Conservation (phyloP, 345 rosid species). For the Garcia nutans region DNA sequence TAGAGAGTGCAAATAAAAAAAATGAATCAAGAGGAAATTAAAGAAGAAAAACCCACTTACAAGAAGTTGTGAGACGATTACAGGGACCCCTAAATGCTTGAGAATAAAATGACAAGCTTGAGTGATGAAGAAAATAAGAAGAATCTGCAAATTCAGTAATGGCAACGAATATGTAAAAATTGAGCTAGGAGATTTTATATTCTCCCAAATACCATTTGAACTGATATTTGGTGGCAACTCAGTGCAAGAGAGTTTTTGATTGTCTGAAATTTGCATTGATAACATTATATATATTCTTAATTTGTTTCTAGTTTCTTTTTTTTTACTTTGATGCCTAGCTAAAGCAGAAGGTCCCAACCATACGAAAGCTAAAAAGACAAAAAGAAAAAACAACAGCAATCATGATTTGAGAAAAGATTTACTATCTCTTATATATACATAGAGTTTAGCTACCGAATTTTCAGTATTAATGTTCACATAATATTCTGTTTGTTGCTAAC, state of each 20-base stretch:
- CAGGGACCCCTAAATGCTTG: slow-evolving; percentile 21
- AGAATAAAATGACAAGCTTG: slow-evolving; percentile 19
- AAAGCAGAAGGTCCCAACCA: too few relatives aligned
- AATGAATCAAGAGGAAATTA: neutral
- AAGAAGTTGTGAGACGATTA: slow-evolving; percentile 25
- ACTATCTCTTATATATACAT: too few relatives aligned
- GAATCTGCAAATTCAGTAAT: slow-evolving; percentile 16
- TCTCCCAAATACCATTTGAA: slow-evolving; percentile 4
- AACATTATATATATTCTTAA: neutral
- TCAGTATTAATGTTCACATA: too few relatives aligned
- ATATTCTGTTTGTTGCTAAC: too few relatives aligned
- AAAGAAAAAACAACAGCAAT: too few relatives aligned
- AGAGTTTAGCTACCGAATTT: too few relatives aligned
- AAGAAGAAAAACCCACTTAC: slow-evolving; percentile 11
- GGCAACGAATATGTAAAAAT: slow-evolving; percentile 12
- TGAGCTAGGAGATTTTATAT: neutral
- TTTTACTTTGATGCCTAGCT: too few relatives aligned
- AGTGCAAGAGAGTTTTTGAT: neutral
- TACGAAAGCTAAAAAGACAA: too few relatives aligned
- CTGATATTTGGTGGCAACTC: neutral
- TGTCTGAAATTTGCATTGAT: neutral
- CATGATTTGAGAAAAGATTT: too few relatives aligned
- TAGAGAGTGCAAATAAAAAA: neutral
- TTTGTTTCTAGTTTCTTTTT: too few relatives aligned
- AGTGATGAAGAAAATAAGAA: slow-evolving; percentile 12